Evolutionary conservation across 1,139 yeast genomes (phyloP).

Genomic region (Lodderomyces metapsilosis): DNA sequence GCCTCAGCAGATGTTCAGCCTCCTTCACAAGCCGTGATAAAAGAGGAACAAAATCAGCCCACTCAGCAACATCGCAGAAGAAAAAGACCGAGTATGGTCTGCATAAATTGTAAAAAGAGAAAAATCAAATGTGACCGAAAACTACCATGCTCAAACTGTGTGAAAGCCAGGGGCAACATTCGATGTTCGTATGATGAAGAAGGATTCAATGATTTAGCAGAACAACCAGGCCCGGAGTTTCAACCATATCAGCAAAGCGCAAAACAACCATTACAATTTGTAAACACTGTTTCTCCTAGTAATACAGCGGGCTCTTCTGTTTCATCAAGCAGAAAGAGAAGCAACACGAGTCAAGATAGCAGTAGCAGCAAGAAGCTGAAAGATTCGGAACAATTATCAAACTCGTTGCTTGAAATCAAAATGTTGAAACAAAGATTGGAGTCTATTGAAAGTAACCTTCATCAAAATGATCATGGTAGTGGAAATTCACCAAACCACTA

Average conservation of each 20-base stretch:
- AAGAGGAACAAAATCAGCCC: conserved; percentile 2
- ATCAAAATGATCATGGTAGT: not conserved
- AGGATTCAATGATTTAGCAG: not conserved
- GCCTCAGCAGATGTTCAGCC: not conserved
- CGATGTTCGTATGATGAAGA: conserved; percentile 25
- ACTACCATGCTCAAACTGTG: conserved; percentile 38
- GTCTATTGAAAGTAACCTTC: conserved; percentile 19
- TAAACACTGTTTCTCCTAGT: conserved; percentile 1
- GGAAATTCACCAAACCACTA: not conserved
- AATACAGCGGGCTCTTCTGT: not conserved
- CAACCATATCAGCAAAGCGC: conserved; percentile 28
- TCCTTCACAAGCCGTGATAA: not conserved
- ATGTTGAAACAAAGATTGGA: conserved; percentile 25
- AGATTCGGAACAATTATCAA: conserved; percentile 11
- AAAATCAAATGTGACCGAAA: conserved; percentile 39
- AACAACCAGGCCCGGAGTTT: not conserved
- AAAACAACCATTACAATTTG: conserved; percentile 22
- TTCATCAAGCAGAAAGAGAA: not conserved
- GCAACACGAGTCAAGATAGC: not conserved
- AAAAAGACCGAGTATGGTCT: conserved; percentile 35
- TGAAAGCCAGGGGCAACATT: conserved; percentile 21
- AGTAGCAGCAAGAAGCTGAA: conserved; percentile 1
- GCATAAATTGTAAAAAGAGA: conserved; percentile 33
- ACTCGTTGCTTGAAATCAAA: conserved; percentile 23
- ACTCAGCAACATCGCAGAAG: conserved; percentile 19